Evolutionary conservation across 164 flowering plant genomes (phyloP).

Genomic region (Piper betle): DNA sequence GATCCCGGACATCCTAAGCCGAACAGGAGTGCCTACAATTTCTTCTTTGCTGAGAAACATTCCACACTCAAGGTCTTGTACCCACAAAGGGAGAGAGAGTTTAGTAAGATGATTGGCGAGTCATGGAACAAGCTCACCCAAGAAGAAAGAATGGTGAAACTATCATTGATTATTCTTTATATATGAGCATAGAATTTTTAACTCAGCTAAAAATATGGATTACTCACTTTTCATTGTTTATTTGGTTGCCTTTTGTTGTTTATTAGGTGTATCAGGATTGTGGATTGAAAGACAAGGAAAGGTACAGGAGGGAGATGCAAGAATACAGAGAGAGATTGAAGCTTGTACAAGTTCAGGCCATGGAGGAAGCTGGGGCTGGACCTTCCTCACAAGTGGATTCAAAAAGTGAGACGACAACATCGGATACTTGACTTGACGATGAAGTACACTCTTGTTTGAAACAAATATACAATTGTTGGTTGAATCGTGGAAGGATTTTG

Average conservation of each 20-base stretch:
- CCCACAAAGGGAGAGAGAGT: constrained; percentile 69
- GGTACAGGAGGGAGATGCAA: constrained; percentile 59
- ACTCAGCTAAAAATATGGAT: too few species aligned
- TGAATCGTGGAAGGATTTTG: background rate
- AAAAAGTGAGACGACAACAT: constrained; percentile 2
- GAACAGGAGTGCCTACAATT: constrained; percentile 77
- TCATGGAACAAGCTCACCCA: constrained; percentile 58
- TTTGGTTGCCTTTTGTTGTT: background rate
- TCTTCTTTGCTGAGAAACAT: constrained; percentile 75
- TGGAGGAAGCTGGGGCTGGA: constrained; percentile 3
- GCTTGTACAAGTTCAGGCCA: constrained; percentile 6
- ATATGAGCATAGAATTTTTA: background rate
- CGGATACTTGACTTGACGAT: constrained; percentile 2
- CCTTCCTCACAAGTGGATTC: constrained; percentile 3
- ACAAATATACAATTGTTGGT: background rate
- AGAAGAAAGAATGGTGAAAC: constrained; percentile 49
- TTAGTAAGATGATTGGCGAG: constrained; percentile 78
- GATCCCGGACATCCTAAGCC: constrained; percentile 78
- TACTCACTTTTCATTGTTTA: background rate
- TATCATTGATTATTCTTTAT: background rate
- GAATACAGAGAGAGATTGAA: constrained; percentile 61
- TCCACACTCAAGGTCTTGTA: constrained; percentile 51
- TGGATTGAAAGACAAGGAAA: constrained; percentile 71
- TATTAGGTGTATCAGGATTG: constrained; percentile 63
- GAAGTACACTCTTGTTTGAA: background rate